A percentile compares a stretch with the other conserved stretches of the same genome.
Evolutionary conservation across 495 filamentous ascomycete species (phyloP).

Genomic region (Talaromyces adpressus): DNA sequence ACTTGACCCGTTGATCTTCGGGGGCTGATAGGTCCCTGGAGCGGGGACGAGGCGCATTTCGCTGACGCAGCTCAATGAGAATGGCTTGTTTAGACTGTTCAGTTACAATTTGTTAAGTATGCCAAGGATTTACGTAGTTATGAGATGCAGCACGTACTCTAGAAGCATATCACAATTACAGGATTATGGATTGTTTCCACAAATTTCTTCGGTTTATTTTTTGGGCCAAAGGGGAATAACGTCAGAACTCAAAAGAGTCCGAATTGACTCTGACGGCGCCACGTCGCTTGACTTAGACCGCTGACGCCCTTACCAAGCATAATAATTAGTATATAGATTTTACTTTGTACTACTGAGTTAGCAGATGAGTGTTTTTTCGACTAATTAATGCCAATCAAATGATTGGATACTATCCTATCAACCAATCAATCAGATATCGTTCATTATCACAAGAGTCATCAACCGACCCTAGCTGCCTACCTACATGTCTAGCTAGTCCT

Average conservation of each 20-base stretch:
- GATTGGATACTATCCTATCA: not conserved
- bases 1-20: not conserved
- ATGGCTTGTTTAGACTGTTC: not conserved
- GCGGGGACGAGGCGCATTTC: not conserved
- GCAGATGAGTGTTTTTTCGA: not conserved
- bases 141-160: not conserved
- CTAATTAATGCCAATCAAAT: not conserved
- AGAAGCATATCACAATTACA: not conserved
- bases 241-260: not conserved
- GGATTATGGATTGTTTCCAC: not conserved
- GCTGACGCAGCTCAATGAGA: not conserved
- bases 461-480: not conserved
- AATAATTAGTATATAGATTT: not conserved
- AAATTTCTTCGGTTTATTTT: not conserved
- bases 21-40: not conserved
- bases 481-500: not conserved
- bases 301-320: not conserved
- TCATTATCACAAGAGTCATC: not conserved
- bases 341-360: not conserved
- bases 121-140: not conserved
- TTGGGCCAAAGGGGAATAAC: not conserved
- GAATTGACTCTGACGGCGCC: not conserved
- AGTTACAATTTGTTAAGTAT: not conserved
- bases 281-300: constrained; percentile 7
- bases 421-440: not conserved